phyloP scores from a whole-genome alignment of 192 early-diverging fungal species.

The Coemansia sp. region DNA sequence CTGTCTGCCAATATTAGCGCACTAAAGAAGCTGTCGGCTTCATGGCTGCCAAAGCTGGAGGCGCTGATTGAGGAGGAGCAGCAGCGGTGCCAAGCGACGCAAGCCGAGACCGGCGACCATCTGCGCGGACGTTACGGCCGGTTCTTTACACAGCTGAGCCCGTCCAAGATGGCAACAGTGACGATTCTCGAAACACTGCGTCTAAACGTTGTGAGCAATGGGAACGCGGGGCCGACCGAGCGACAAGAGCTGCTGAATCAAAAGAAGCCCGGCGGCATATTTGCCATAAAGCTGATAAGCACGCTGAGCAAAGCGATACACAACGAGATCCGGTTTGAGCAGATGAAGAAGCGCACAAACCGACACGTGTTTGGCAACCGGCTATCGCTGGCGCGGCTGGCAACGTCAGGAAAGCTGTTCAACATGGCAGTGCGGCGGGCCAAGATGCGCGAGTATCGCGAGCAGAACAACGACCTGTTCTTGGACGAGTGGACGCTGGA shows the following conservation, averaged over 20 bases:
- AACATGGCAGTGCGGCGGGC: constrained; percentile 73
- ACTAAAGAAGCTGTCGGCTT: constrained; percentile 60
- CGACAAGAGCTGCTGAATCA: constrained; percentile 13
- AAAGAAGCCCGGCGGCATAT: constrained; percentile 36
- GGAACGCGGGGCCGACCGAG: background rate
- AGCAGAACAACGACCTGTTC: constrained; percentile 30
- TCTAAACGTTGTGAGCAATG: constrained; percentile 21
- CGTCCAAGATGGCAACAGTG: constrained; percentile 76
- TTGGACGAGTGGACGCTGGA: constrained; percentile 56
- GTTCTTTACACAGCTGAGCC: constrained; percentile 40
- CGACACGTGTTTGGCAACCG: constrained; percentile 52
- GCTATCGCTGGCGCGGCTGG: constrained; percentile 63
- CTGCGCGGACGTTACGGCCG: constrained; percentile 25
- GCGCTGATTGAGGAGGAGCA: constrained; percentile 69
- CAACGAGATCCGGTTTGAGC: constrained; percentile 73
- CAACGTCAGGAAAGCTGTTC: constrained; percentile 73
- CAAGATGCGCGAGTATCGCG: constrained; percentile 56
- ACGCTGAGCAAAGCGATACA: constrained; percentile 74
- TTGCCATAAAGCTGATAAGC: constrained; percentile 47
- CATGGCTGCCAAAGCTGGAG: constrained; percentile 72
- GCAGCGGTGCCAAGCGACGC: constrained; percentile 35
- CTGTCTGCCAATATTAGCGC: constrained; percentile 52
- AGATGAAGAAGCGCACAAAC: constrained; percentile 67
- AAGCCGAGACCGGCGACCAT: constrained; percentile 15
- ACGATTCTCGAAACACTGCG: constrained; percentile 79